Percentiles rank a stretch among this genome's conserved stretches.
phyloP scores from a whole-genome alignment of 1,284 basidiomycete species.

The Irpex lacteus region DNA sequence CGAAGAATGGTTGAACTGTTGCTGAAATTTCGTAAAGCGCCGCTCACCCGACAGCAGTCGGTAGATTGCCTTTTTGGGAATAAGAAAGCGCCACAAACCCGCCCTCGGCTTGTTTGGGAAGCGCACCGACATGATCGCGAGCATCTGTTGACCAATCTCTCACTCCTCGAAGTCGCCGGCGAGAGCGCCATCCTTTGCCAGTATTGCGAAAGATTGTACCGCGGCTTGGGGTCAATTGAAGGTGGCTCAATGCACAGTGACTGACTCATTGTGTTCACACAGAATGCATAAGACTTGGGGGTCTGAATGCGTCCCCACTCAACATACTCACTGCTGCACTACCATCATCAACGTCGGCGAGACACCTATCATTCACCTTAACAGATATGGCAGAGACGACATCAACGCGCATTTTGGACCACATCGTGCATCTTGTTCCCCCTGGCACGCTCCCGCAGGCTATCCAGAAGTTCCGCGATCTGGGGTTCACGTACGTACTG shows the following conservation, averaged over 20 bases:
- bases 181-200: neutral
- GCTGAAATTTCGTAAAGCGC: neutral
- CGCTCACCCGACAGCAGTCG: neutral
- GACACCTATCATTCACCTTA: neutral
- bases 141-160: too few relatives aligned
- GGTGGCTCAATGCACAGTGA: too few relatives aligned
- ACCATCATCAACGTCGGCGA: too few relatives aligned
- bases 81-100: neutral
- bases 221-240: neutral
- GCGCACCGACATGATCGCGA: neutral
- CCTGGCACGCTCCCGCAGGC: slow-evolving; percentile 52
- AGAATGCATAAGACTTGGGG: neutral
- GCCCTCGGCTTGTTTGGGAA: neutral
- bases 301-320: too few relatives aligned
- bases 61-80: neutral
- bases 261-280: neutral
- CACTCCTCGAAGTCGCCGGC: too few relatives aligned
- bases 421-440: slow-evolving; percentile 66
- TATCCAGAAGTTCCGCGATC: slow-evolving; percentile 49
- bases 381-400: slow-evolving; percentile 9
- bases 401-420: slow-evolving; percentile 56
- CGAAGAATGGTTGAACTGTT: neutral
- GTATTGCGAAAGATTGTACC: neutral
- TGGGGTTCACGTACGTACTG: slow-evolving; percentile 59
- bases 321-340: too few relatives aligned